Evolutionary conservation across 306 rosid species (phyloP), one percentile per base, ranked within the genome.

Genomic region (Quillaja saponaria): DNA sequence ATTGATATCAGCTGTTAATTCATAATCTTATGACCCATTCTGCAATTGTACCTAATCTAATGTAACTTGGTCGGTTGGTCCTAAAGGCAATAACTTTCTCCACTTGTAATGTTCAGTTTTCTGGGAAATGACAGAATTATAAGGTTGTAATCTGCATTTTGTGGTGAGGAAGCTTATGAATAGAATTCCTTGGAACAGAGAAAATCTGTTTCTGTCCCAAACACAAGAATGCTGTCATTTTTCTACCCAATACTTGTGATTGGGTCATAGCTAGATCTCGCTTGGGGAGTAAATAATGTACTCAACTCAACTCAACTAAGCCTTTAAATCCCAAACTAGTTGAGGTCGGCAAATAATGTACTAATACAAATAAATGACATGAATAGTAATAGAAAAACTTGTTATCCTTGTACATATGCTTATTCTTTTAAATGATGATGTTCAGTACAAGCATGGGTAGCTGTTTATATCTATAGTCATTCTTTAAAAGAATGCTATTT

Each of bases 381-480:
- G 46, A 16, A 38, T 51, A 28, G n/a, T 33, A 58, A 62, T 73
- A 38, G 18, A 13, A 58, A 67, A 52, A 54, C 38, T 62, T 42
- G 16, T 48, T 17, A 7, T 69, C 42, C 46, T 41, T 55, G 20
- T 55, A 3, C 48, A n/a, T 50, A 39, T 39, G 16, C 20, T 37
- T 14, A 46, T 48, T 9, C 58, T 39, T 70, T 40, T 39, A 13
- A 57, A 16, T 38, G 56, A 55, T 56, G 15, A 41, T 40, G 56
- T 71, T 49, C 25, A 69, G 37, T 49, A 49, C n/a, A 17, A 66
- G 16, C 10, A 38, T 28, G 48, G 14, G 67, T 13, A 37, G 49
- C 59, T 34, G 6, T 66, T 51, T 61, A 13, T 68, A 40, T 58
- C 33, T 42, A 5, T 41, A 40, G 53, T 56, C 44, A 14, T 33